Base-by-base conservation (phyloP, 805 yeast genomes). In the Yueomyces sinensis region DNA sequence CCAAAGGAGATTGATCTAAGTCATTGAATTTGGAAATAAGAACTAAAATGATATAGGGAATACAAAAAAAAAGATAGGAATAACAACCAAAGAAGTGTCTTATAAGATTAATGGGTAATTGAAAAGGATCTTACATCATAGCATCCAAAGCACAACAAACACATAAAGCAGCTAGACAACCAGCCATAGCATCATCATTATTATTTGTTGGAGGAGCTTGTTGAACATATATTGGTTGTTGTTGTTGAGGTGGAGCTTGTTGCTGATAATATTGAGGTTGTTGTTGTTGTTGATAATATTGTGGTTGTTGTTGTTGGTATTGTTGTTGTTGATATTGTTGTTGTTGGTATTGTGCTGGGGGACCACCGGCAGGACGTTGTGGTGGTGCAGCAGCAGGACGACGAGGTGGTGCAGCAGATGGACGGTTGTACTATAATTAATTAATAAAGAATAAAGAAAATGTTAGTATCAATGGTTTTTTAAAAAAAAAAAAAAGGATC, bases 131-230 rank as follows among this genome's bases (percentile, higher is more conserved):
- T 49, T 54, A 70, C 42, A 70, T 65, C 14, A 71, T 34, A 36
- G 71, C 65, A 45, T 70, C 75, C 38, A 71, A 44, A 18, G 76
- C 65, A 49, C 72, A 70, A 48, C 77, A 71, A 39, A 70, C 41
- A 64, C 76, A 71, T 50, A 70, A 37, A 17, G 70, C 74, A 17
- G 70, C 74, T 31, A 71, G 48, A 58, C 76, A 70, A 11, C 68
- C 76, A 45, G 67, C 54, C 44, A 68, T 54, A 53, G 76, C 71
- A 39, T 58, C 68, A 9, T 52, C 50, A 35, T 58, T 59, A 32
- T 58, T 60, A 17, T 48, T 47, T 23, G 44, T 43, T 24, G 54
- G 62, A 6, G 64, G 66, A 33, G 53, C 66, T 43, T 67, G 74
- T 43, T 70, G 76, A 17, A 68, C 73, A 34, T 69, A 69, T 9